Conservation (phyloP, 805 yeast genomes). For the Yamadazyma akitaensis region DNA sequence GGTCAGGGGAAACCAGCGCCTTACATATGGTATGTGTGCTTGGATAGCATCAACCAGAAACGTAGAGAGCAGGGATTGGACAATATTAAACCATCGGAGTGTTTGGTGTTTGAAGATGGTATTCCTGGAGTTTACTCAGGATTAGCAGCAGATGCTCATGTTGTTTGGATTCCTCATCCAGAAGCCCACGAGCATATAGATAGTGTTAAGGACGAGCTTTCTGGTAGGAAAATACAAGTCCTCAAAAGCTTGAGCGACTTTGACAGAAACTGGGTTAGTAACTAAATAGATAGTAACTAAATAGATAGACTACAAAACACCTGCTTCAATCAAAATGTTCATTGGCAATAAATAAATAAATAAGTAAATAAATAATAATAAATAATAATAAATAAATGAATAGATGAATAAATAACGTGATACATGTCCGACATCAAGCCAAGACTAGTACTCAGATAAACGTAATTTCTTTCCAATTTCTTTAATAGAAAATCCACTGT, state of each 20-base stretch:
- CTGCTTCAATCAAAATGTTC: neutral
- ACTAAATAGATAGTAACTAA: neutral
- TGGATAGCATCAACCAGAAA: slow-evolving; percentile 61
- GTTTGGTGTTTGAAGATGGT: slow-evolving; percentile 93
- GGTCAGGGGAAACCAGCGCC: slow-evolving; percentile 95
- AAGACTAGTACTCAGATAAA: slow-evolving; percentile 53
- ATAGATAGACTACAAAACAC: slow-evolving; percentile 10
- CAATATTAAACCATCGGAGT: slow-evolving; percentile 66
- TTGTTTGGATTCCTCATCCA: slow-evolving; percentile 93
- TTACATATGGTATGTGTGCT: slow-evolving; percentile 85
- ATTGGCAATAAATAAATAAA: slow-evolving; percentile 8
- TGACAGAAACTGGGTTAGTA: slow-evolving; percentile 2
- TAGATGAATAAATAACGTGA: slow-evolving; percentile 7
- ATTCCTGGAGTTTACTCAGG: slow-evolving; percentile 89
- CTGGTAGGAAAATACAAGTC: slow-evolving; percentile 46
- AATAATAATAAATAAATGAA: slow-evolving; percentile 3
- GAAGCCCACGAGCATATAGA: slow-evolving; percentile 46
- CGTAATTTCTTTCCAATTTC: slow-evolving; percentile 66
- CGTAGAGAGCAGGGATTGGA: slow-evolving; percentile 39
- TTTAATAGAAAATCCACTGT: slow-evolving; percentile 40
- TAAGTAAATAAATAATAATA: slow-evolving; percentile 12
- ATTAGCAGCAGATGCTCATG: slow-evolving; percentile 73
- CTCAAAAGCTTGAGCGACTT: slow-evolving; percentile 54
- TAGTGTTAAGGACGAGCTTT: slow-evolving; percentile 35
- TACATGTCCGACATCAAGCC: neutral